A percentile compares a stretch with the other conserved stretches of the same genome.
Conservation (phyloP, 257 asterid genomes). For the Solanum acaule region DNA sequence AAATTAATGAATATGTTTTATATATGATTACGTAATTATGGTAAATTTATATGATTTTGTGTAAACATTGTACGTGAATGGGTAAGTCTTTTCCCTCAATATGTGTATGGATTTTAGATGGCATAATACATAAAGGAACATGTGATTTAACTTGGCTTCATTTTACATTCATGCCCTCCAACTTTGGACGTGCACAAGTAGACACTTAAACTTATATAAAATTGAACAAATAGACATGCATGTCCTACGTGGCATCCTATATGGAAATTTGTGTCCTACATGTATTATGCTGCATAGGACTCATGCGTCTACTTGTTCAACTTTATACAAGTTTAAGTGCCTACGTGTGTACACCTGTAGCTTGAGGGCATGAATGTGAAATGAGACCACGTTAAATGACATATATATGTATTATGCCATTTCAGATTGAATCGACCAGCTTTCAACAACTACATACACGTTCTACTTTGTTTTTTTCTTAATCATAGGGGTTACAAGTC, state of each 20-base stretch:
- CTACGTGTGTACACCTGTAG: neutral
- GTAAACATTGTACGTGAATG: neutral
- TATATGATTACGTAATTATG: neutral
- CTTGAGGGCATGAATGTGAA: neutral
- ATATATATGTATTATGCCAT: neutral
- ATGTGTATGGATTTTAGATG: neutral
- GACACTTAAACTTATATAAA: too few species aligned
- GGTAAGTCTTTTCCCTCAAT: neutral
- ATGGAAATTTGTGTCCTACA: neutral
- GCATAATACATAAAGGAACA: too few species aligned
- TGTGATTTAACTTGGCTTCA: too few species aligned
- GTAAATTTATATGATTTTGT: neutral
- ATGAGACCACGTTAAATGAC: too few species aligned
- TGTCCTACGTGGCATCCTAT: too few species aligned
- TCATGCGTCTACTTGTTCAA: neutral
- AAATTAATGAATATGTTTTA: neutral
- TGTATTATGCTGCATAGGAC: neutral
- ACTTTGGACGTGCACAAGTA: neutral
- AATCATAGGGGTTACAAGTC: neutral
- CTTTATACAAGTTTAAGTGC: neutral
- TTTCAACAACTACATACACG: neutral
- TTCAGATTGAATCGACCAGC: neutral
- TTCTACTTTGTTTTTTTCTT: neutral
- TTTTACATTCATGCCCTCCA: accelerated
- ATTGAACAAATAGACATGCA: neutral